Percentiles rank a stretch among this genome's conserved stretches.
Conservation (phyloP, 2,329 filamentous ascomycete species). For the Fusarium tuaranense region DNA sequence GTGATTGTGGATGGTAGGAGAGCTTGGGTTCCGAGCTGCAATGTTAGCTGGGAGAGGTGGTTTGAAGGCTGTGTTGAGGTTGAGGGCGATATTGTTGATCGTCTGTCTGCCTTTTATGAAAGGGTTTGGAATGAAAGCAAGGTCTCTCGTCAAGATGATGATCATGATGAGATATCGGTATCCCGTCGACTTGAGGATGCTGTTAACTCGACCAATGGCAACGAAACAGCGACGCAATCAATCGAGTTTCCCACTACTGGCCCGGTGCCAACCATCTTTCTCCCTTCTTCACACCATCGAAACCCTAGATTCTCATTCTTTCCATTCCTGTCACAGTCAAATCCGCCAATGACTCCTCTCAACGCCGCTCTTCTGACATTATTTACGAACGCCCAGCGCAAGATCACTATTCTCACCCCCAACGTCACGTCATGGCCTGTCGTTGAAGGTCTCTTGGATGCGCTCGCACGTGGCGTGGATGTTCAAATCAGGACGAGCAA, state of each 20-base stretch:
- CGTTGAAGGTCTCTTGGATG: conserved; percentile 69
- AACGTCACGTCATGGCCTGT: conserved; percentile 79
- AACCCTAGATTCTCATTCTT: conserved; percentile 74
- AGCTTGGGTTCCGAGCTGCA: conserved; percentile 82
- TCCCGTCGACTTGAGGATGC: too few relatives aligned
- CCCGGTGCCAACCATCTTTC: conserved; percentile 67
- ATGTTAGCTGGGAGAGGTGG: conserved; percentile 91
- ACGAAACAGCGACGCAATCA: conserved; percentile 45
- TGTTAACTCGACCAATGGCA: conserved; percentile 21
- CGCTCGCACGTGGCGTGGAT: conserved; percentile 74
- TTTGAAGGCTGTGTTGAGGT: conserved; percentile 81
- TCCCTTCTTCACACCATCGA: conserved; percentile 79
- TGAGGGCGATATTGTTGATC: conserved; percentile 68
- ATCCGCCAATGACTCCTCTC: conserved; percentile 73
- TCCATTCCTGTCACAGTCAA: conserved; percentile 62
- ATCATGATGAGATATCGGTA: not conserved
- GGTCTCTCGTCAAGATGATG: conserved; percentile 14
- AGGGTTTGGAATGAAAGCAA: conserved; percentile 69
- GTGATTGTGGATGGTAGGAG: conserved; percentile 76
- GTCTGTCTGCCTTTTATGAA: conserved; percentile 75
- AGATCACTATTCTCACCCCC: conserved; percentile 79
- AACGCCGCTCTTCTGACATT: conserved; percentile 74
- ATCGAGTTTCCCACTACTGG: conserved; percentile 38
- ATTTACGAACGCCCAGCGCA: conserved; percentile 66
- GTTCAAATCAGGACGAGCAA: conserved; percentile 76